Base-by-base conservation (phyloP, 306 rosid species). In the Ziziphus jujuba region DNA sequence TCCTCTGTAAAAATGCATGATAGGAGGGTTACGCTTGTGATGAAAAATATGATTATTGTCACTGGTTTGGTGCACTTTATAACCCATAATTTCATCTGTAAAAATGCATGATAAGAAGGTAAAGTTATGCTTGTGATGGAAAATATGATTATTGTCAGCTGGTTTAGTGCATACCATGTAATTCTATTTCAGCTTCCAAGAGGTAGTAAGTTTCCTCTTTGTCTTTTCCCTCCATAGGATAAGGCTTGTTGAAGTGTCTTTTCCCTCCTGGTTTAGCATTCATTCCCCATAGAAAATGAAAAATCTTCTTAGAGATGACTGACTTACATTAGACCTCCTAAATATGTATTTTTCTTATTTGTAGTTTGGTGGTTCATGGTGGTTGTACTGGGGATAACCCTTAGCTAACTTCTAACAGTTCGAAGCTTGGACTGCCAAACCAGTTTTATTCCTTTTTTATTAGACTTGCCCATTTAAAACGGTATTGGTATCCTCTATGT, bases 101-200 rank as follows among this genome's bases (percentile, higher is more conserved):
- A 38, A 69, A 57, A n/a, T 62, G 22, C 31, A 57, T 31, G 28
- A 59, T 67, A 57, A 13, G 24, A 25, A 31, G 15, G n/a, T 66
- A 33, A 50, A 25, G 22, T 28, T 28, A 28, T 28, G 33, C 33
- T 28, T 28, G 33, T 52, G 8, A 5, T 50, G 43, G 7, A 5
- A 34, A 2, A 36, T 6, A 5, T 9, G 9, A 38, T 38, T 8
- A 38, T 8, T 38, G 44, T 40, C 45, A 8, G 45, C 45, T 40
- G 3, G 14, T 12, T 40, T 40, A 40, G 3, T 40, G 45, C 1
- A 0, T 40, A 12, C 14, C 45, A 40, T 40, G 12, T 10, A 9
- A 40, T 40, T 40, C 9, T 7, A 2, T 40, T 40, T 10, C 15
- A 10, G 45, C 15, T 40, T 12, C 45, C 45, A 40, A 40, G 14